phyloP scores from a whole-genome alignment of 164 flowering plant species.

The Malania oleifera region DNA sequence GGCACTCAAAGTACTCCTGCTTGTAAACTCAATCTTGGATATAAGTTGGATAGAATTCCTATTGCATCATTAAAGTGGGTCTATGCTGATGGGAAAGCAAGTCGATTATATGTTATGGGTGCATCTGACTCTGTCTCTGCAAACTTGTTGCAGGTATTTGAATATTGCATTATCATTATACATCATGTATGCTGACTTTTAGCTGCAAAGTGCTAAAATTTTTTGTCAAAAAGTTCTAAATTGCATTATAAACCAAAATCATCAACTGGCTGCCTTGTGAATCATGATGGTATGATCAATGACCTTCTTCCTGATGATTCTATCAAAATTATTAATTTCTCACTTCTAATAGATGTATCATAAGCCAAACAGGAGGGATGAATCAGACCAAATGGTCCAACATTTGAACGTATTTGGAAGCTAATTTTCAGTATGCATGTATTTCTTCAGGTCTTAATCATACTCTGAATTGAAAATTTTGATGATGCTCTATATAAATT shows the following conservation, averaged over 20 bases:
- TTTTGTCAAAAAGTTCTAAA: not conserved
- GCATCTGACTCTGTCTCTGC: slow-evolving; percentile 33
- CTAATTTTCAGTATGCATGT: not conserved
- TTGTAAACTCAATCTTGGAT: slow-evolving; percentile 76
- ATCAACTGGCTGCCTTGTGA: not conserved
- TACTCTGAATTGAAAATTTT: not conserved
- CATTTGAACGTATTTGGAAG: not conserved
- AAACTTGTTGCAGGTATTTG: slow-evolving; percentile 65
- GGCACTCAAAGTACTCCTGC: slow-evolving; percentile 40
- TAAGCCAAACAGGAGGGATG: not conserved
- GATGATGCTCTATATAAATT: not conserved
- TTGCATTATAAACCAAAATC: not conserved
- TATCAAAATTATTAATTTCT: no score
- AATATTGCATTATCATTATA: not conserved
- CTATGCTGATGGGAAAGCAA: slow-evolving; percentile 63
- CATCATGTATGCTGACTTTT: not conserved
- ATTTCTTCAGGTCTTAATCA: not conserved
- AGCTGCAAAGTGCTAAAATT: no score
- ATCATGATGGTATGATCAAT: not conserved
- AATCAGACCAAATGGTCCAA: not conserved
- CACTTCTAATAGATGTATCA: not conserved
- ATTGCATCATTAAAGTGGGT: slow-evolving; percentile 64
- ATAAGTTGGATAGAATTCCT: slow-evolving; percentile 72
- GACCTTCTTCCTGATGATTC: not conserved
- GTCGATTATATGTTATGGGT: slow-evolving; percentile 70